Conservation (phyloP, 1,284 basidiomycete genomes). For the Cutaneotrichosporon cutaneum region DNA sequence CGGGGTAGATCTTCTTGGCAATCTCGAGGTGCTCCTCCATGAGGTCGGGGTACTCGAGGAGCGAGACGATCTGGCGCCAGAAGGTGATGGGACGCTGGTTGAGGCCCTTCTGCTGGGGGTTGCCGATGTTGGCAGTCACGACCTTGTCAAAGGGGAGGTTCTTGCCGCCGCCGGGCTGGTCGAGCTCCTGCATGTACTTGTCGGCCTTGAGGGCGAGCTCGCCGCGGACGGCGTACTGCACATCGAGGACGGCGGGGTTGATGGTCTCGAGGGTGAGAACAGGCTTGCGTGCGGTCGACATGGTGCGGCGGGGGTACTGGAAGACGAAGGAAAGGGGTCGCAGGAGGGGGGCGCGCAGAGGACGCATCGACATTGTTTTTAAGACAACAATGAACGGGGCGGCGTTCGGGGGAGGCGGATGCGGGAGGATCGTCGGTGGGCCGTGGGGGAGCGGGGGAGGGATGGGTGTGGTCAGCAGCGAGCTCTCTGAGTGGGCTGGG, state of each 20-base stretch:
- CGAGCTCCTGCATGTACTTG: slow-evolving; percentile 69
- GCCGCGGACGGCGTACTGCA: slow-evolving; percentile 95
- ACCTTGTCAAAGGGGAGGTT: slow-evolving; percentile 80
- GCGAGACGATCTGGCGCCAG: slow-evolving; percentile 70
- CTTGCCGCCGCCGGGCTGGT: slow-evolving; percentile 55
- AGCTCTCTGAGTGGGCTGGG: neutral
- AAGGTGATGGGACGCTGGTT: slow-evolving; percentile 94
- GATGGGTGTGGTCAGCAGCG: neutral
- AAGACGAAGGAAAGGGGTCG: neutral
- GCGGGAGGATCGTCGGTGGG: neutral
- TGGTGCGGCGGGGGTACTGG: slow-evolving; percentile 12
- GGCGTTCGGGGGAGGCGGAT: neutral
- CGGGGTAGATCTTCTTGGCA: slow-evolving; percentile 69
- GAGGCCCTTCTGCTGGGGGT: slow-evolving; percentile 92
- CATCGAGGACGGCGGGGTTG: slow-evolving; percentile 82
- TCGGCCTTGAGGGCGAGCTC: slow-evolving; percentile 95
- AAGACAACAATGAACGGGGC: neutral
- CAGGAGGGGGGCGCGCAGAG: neutral
- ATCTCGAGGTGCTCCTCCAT: slow-evolving; percentile 66
- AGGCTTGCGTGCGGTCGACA: slow-evolving; percentile 23
- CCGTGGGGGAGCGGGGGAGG: neutral
- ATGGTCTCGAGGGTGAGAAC: slow-evolving; percentile 48
- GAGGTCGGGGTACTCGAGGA: slow-evolving; percentile 89
- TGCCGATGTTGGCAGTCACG: slow-evolving; percentile 96
- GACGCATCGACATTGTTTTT: slow-evolving; percentile 3